Evolutionary conservation across 805 yeast genomes (phyloP).

Genomic region (Saturnispora serradocipensis): DNA sequence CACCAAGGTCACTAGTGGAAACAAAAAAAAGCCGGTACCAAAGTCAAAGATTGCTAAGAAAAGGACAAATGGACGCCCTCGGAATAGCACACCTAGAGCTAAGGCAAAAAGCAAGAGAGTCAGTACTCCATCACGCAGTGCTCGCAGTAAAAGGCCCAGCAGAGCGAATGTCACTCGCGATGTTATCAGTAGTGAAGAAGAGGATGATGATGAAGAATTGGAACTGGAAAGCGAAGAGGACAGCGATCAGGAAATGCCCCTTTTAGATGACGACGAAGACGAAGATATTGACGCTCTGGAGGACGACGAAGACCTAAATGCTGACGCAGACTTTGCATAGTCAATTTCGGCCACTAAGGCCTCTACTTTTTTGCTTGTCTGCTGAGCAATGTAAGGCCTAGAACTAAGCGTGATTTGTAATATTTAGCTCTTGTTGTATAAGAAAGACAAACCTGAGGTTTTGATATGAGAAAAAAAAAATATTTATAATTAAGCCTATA

Average conservation of each 20-base stretch:
- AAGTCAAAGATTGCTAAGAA: background rate
- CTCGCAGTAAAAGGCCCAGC: background rate
- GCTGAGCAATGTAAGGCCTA: background rate
- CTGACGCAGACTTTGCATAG: background rate
- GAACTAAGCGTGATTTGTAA: background rate
- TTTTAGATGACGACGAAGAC: slow-evolving; percentile 6
- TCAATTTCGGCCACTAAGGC: background rate
- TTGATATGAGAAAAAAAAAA: background rate
- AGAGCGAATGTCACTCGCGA: background rate
- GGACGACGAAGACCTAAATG: background rate
- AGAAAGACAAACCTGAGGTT: background rate
- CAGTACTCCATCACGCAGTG: background rate
- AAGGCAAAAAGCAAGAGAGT: background rate
- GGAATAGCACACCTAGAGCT: background rate
- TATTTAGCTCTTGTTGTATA: background rate
- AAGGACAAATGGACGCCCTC: background rate
- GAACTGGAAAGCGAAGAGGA: background rate
- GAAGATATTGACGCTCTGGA: background rate
- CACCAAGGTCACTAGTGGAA: background rate
- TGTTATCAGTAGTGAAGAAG: slow-evolving; percentile 3
- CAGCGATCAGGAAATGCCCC: slow-evolving; percentile 1
- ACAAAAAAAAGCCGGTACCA: background rate
- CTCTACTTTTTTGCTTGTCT: background rate
- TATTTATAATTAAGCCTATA: background rate
- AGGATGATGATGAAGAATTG: slow-evolving; percentile 5